A percentile compares a stretch with the other conserved stretches of the same genome.
Evolutionary conservation across 495 filamentous ascomycete genomes (phyloP).

Genomic region (Sphaerosporella brunnea): DNA sequence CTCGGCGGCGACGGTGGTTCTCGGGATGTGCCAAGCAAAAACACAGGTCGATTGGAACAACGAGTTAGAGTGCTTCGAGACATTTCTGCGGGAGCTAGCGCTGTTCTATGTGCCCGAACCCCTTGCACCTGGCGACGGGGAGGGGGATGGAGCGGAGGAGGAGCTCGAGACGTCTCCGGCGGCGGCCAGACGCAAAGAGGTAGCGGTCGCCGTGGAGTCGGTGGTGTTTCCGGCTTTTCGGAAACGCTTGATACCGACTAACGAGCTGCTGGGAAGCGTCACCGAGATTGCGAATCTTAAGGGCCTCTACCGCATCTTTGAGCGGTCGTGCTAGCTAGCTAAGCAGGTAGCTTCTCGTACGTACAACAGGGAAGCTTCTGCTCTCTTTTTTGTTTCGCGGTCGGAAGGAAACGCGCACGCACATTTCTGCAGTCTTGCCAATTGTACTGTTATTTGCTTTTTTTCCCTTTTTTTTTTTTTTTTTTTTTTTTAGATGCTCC

Average conservation of each 20-base stretch:
- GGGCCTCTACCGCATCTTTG: conserved; percentile 92
- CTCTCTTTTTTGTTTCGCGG: no score
- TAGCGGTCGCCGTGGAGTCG: conserved; percentile 47
- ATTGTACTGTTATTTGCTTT: no score
- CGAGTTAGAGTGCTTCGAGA: conserved; percentile 73
- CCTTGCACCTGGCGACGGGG: conserved; percentile 27
- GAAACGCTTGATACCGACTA: conserved; percentile 67
- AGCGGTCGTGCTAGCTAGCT: conserved; percentile 42
- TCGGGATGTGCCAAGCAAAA: no score
- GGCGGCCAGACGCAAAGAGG: conserved; percentile 35
- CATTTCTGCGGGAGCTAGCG: conserved; percentile 74
- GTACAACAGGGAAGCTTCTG: no score
- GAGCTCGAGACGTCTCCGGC: conserved; percentile 29
- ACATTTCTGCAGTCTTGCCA: no score
- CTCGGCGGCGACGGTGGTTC: no score
- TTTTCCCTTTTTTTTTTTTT: no score
- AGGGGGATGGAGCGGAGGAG: no score
- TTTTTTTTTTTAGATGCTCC: no score
- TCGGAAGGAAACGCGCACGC: no score
- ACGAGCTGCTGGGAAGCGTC: conserved; percentile 54
- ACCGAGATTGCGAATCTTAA: conserved; percentile 88
- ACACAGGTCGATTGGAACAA: conserved; percentile 71
- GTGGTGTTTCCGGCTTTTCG: conserved; percentile 69
- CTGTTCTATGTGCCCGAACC: conserved; percentile 80
- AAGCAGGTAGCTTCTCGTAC: no score